Conservation (phyloP, 2,329 filamentous ascomycete genomes). For the Cytospora schulzeri region DNA sequence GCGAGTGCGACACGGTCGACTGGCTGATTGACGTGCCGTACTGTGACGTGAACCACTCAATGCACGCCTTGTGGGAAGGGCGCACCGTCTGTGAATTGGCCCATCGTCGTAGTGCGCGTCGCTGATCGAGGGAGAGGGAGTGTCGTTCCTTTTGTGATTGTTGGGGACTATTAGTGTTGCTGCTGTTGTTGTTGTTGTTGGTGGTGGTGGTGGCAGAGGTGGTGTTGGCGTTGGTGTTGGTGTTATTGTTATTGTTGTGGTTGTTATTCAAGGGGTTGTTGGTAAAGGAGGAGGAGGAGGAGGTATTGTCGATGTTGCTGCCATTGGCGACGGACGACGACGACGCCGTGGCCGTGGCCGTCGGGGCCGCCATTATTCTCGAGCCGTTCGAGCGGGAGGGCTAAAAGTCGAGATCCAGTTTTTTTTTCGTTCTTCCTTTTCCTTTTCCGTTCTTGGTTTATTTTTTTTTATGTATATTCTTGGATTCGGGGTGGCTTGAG, state of each 20-base stretch:
- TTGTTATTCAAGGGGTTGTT: background rate
- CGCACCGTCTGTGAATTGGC: constrained; percentile 58
- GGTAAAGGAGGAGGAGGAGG: constrained; percentile 3
- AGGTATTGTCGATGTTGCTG: constrained; percentile 20
- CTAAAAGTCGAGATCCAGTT: constrained; percentile 17
- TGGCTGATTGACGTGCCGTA: constrained; percentile 64
- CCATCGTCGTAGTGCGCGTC: constrained; percentile 62
- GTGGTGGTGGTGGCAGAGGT: too few relatives aligned
- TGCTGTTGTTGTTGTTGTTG: background rate
- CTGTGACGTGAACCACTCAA: constrained; percentile 62
- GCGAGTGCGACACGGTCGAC: constrained; percentile 63
- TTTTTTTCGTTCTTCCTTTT: constrained; percentile 12
- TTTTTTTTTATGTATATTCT: constrained; percentile 1
- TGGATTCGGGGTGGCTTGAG: constrained; percentile 20
- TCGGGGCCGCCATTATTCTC: constrained; percentile 23
- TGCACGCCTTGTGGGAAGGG: constrained; percentile 63
- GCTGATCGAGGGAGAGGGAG: constrained; percentile 63
- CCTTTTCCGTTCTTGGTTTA: background rate
- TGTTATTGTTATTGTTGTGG: background rate
- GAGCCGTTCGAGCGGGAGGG: background rate
- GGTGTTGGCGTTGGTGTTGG: too few relatives aligned
- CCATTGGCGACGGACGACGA: constrained; percentile 20
- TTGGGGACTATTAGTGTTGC: constrained; percentile 26
- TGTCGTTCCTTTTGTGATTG: constrained; percentile 51
- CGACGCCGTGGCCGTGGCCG: constrained; percentile 20